Percentiles rank a stretch among this genome's conserved stretches.
These are phyloP conservation scores for Pestalotiopsis sp. DNA, from an alignment of 2,329 filamentous ascomycete genomes.

Conservation along the genomic window DNA sequence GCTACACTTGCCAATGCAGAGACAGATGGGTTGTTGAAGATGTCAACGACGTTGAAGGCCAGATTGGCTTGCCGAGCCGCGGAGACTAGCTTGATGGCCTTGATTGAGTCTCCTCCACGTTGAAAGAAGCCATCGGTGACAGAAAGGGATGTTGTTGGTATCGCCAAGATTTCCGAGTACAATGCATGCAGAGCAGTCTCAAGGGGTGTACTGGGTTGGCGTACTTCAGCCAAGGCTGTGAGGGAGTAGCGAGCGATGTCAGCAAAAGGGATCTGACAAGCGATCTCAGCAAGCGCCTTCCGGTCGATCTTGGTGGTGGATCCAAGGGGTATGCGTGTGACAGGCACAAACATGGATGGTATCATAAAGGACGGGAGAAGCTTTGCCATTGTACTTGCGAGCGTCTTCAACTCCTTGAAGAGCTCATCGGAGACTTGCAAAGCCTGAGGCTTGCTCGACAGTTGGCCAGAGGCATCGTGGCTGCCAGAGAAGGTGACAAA, in stretches of 20 bases:
- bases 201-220: constrained; percentile 8
- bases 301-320: constrained; percentile 7
- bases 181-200: constrained; percentile 8
- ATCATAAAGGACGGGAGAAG: constrained; percentile 10
- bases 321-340: not conserved
- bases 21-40: constrained; percentile 40
- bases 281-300: constrained; percentile 3
- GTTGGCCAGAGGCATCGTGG: not conserved
- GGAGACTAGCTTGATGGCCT: constrained; percentile 41
- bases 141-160: constrained; percentile 29
- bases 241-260: constrained; percentile 13
- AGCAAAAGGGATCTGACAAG: constrained; percentile 9
- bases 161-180: constrained; percentile 32
- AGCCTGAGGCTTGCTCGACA: constrained; percentile 8
- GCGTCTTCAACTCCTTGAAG: constrained; percentile 6
- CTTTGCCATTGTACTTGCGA: constrained; percentile 9
- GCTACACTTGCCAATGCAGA: constrained; percentile 23
- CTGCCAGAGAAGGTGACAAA: constrained; percentile 14
- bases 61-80: constrained; percentile 43
- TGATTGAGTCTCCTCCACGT: constrained; percentile 35
- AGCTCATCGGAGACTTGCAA: constrained; percentile 10
- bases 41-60: constrained; percentile 47
- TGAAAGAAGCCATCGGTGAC: constrained; percentile 41
- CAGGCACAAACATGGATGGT: constrained; percentile 5
- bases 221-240: constrained; percentile 6